These are phyloP conservation scores for Puya raimondii DNA, from an alignment of 176 grass and related monocot genomes.

Conservation along the genomic window DNA sequence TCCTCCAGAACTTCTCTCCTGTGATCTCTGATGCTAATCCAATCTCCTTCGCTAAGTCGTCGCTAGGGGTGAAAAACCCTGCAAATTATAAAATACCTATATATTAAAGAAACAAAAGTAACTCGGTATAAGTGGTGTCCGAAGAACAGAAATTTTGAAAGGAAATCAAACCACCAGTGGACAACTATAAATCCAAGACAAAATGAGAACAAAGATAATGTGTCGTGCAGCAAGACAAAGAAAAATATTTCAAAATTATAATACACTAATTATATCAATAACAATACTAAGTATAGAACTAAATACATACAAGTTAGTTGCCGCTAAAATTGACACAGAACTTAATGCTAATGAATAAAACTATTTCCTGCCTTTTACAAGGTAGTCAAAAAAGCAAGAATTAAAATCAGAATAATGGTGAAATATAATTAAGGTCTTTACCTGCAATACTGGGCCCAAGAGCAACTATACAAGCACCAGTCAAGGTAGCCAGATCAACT, in stretches of 20 bases:
- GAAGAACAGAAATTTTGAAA: background rate
- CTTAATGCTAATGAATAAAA: background rate
- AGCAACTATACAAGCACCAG: slow-evolving; percentile 69
- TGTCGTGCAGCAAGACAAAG: background rate
- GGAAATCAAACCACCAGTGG: background rate
- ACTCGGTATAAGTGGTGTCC: background rate
- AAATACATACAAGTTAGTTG: no score
- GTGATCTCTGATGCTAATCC: slow-evolving; percentile 57
- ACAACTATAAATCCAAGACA: background rate
- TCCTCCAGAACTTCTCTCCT: slow-evolving; percentile 93
- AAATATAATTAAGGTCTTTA: slow-evolving; percentile 21
- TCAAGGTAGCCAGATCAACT: slow-evolving; percentile 89
- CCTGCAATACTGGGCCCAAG: slow-evolving; percentile 87
- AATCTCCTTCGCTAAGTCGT: slow-evolving; percentile 87
- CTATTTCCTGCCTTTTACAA: no score
- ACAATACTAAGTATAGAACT: no score
- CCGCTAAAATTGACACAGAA: background rate
- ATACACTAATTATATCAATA: no score
- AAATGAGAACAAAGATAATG: background rate
- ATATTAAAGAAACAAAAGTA: background rate
- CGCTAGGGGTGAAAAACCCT: slow-evolving; percentile 80
- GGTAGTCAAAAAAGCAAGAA: background rate
- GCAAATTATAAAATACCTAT: background rate
- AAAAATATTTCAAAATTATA: no score
- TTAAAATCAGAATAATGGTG: background rate